Percentiles rank a stretch among this genome's conserved stretches.
Conservation (phyloP, 495 filamentous ascomycete genomes). For the Trichocladium antarcticum region DNA sequence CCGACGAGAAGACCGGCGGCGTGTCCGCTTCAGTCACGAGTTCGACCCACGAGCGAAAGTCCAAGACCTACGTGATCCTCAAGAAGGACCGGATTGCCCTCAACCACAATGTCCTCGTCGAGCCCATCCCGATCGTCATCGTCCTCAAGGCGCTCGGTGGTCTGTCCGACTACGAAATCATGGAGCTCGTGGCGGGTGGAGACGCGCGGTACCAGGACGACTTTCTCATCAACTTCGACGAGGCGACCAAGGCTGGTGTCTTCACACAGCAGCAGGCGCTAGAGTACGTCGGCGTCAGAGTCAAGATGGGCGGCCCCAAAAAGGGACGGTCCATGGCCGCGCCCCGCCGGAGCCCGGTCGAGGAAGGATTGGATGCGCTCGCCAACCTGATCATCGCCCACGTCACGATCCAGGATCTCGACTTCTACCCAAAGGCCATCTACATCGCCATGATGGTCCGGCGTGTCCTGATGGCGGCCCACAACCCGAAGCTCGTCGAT, state of each 20-base stretch:
- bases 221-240: constrained; percentile 89
- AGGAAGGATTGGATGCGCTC: constrained; percentile 85
- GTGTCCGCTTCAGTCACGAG: constrained; percentile 97
- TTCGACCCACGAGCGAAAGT: constrained; percentile 93
- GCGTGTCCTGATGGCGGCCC: constrained; percentile 83
- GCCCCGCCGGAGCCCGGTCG: constrained; percentile 55
- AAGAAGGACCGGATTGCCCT: constrained; percentile 87
- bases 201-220: constrained; percentile 84
- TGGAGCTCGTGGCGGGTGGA: constrained; percentile 73
- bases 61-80: constrained; percentile 85
- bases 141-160: constrained; percentile 89
- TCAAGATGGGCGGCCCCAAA: constrained; percentile 64
- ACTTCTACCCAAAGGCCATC: constrained; percentile 89
- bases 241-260: constrained; percentile 66
- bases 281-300: constrained; percentile 74
- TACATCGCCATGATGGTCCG: constrained; percentile 96
- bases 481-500: constrained; percentile 78
- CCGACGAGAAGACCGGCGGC: constrained; percentile 75
- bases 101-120: constrained; percentile 83
- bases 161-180: constrained; percentile 85
- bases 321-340: constrained; percentile 33
- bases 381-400: constrained; percentile 87
- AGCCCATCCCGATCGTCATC: constrained; percentile 86
- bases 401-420: constrained; percentile 74
- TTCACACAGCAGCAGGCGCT: constrained; percentile 90